Conservation (phyloP, 2,329 filamentous ascomycete genomes). For the Penicillium occitanis region DNA sequence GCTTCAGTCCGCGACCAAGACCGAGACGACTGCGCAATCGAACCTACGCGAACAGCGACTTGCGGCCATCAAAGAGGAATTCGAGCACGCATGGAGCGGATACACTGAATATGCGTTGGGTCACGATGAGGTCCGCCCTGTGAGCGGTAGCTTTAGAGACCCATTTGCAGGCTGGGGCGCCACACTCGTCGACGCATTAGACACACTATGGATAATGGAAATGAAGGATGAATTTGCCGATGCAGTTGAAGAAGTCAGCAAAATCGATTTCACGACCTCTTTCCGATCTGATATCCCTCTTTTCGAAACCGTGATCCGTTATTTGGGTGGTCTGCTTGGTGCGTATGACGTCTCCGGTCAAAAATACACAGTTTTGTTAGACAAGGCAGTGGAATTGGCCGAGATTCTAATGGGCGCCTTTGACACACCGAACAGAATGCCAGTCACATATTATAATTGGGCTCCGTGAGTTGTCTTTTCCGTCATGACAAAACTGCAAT, state of each 20-base stretch:
- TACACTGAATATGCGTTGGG: conserved; percentile 79
- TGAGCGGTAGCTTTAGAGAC: conserved; percentile 66
- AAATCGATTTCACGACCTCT: conserved; percentile 81
- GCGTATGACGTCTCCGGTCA: conserved; percentile 83
- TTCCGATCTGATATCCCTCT: conserved; percentile 71
- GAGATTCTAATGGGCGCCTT: conserved; percentile 80
- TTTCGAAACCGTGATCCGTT: conserved; percentile 90
- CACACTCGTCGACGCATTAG: conserved; percentile 77
- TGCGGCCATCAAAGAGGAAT: conserved; percentile 68
- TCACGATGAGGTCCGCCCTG: conserved; percentile 80
- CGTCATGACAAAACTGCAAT: background rate
- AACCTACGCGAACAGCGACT: conserved; percentile 65
- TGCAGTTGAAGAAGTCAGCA: conserved; percentile 65
- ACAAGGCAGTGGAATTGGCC: conserved; percentile 76
- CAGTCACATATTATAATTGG: conserved; percentile 77
- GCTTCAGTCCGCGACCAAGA: conserved; percentile 70
- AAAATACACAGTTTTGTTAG: conserved; percentile 66
- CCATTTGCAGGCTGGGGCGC: conserved; percentile 92
- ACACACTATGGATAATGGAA: conserved; percentile 86
- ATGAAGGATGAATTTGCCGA: conserved; percentile 76
- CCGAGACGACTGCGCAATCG: conserved; percentile 61
- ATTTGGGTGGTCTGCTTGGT: conserved; percentile 79
- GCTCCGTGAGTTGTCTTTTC: conserved; percentile 53
- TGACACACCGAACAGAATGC: conserved; percentile 93
- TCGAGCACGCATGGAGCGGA: conserved; percentile 75